These are phyloP conservation scores for Ceratonia siliqua DNA, from an alignment of 306 rosid genomes.

Conservation along the genomic window DNA sequence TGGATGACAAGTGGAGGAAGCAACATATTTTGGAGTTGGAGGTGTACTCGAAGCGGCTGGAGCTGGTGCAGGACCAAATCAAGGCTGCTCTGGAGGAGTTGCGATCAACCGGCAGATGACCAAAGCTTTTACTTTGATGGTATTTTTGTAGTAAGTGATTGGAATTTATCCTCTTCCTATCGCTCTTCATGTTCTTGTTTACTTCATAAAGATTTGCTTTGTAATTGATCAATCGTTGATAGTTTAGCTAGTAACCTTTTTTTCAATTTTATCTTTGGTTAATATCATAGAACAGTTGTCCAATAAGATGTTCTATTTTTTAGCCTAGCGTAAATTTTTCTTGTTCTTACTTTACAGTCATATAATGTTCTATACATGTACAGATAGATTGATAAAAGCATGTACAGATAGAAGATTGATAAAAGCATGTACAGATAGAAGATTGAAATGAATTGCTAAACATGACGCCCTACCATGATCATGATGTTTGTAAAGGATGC, in stretches of 20 bases:
- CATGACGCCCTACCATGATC: not conserved
- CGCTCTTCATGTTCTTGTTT: not conserved
- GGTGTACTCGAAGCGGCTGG: constrained; percentile 68
- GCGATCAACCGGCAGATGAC: constrained; percentile 42
- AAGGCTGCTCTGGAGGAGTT: constrained; percentile 50
- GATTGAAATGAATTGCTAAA: constrained; percentile 14
- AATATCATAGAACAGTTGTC: constrained; percentile 28
- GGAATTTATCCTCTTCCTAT: not conserved
- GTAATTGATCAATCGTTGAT: constrained; percentile 26
- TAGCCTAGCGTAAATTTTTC: constrained; percentile 14
- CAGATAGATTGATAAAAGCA: no score
- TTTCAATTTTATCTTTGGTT: constrained; percentile 13
- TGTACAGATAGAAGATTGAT: constrained; percentile 21
- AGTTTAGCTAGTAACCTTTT: constrained; percentile 32
- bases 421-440: constrained; percentile 25
- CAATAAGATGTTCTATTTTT: constrained; percentile 38
- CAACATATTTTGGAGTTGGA: constrained; percentile 72
- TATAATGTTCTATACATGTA: constrained; percentile 27
- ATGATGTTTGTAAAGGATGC: constrained; percentile 17
- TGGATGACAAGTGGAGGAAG: constrained; percentile 73
- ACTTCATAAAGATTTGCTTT: constrained; percentile 28
- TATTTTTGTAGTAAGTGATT: constrained; percentile 28
- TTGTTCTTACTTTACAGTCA: constrained; percentile 19
- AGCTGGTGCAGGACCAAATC: constrained; percentile 73
- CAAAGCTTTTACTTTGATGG: constrained; percentile 16